Percentiles rank a stretch among this genome's conserved stretches.
Evolutionary conservation across 495 filamentous ascomycete genomes (phyloP).

Genomic region (Penicillium silybi): DNA sequence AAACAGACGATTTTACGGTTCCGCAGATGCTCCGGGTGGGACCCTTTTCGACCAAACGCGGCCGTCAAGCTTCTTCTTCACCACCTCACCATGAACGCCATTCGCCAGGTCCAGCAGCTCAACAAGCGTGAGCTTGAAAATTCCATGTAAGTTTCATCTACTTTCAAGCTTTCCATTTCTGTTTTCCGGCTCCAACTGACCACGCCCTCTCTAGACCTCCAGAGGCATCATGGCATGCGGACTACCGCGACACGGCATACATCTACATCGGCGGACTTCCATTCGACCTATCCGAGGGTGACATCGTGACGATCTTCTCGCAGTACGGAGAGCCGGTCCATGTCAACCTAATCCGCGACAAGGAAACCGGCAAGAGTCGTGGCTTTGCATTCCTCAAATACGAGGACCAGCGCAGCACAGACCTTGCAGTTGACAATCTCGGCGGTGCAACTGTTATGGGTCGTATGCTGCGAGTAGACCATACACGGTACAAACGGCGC

Average conservation of each 20-base stretch:
- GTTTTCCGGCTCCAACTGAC: conserved; percentile 9
- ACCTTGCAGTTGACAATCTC: conserved; percentile 93
- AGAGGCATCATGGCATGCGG: conserved; percentile 92
- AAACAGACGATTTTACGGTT: conserved; percentile 33
- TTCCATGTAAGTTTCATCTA: conserved; percentile 52
- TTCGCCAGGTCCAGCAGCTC: conserved; percentile 84
- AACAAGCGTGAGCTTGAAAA: conserved; percentile 95
- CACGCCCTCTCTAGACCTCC: conserved; percentile 49
- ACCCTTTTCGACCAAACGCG: conserved; percentile 20
- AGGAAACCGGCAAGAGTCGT: conserved; percentile 89
- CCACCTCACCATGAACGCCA: conserved; percentile 69
- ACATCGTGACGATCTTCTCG: conserved; percentile 94
- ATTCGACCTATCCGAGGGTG: conserved; percentile 90
- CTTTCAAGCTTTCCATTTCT: neutral
- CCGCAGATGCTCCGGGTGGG: conserved; percentile 25
- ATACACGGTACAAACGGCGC: conserved; percentile 81
- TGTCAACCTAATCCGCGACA: conserved; percentile 86
- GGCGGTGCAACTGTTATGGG: conserved; percentile 81
- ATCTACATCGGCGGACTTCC: conserved; percentile 94
- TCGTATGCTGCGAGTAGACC: conserved; percentile 80
- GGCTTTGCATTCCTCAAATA: conserved; percentile 97
- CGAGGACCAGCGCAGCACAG: conserved; percentile 94
- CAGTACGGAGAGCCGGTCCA: conserved; percentile 94
- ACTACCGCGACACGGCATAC: conserved; percentile 96
- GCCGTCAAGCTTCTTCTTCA: conserved; percentile 5